These are phyloP conservation scores for Termitomyces sp. DNA, from an alignment of 768 basidiomycete species.

Conservation along the genomic window DNA sequence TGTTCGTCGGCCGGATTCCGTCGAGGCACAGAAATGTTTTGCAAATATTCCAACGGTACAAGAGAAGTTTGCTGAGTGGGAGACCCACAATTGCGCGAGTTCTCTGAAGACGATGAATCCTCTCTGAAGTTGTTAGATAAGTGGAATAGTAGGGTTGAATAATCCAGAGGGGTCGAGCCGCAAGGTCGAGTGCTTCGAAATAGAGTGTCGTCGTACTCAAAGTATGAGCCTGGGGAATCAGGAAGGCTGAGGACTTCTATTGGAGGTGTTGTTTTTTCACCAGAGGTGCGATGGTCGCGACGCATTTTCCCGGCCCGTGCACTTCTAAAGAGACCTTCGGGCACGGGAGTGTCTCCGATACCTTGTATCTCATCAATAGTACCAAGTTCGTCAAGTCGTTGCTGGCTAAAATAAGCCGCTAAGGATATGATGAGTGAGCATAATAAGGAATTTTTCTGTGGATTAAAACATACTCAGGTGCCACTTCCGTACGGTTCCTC, in stretches of 20 bases:
- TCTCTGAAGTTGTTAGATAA: slow-evolving; percentile 27
- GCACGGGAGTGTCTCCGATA: slow-evolving; percentile 60
- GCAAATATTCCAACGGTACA: slow-evolving; percentile 61
- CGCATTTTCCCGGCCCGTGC: slow-evolving; percentile 64
- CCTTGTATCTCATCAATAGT: slow-evolving; percentile 68
- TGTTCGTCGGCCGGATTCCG: slow-evolving; percentile 64
- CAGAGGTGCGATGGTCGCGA: slow-evolving; percentile 41
- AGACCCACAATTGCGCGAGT: slow-evolving; percentile 20
- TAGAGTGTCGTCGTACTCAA: slow-evolving; percentile 14
- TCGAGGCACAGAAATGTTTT: slow-evolving; percentile 44
- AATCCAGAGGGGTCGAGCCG: slow-evolving; percentile 16
- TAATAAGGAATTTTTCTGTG: slow-evolving; percentile 7
- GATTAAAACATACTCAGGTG: slow-evolving; percentile 59
- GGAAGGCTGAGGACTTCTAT: slow-evolving; percentile 20
- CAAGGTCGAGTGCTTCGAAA: slow-evolving; percentile 17
- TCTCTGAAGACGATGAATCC: slow-evolving; percentile 34
- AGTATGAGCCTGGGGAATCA: slow-evolving; percentile 14
- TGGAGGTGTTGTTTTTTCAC: slow-evolving; percentile 23
- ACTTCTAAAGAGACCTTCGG: slow-evolving; percentile 75
- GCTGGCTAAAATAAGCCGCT: slow-evolving; percentile 86
- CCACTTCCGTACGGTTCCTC: slow-evolving; percentile 65
- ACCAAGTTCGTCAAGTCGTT: slow-evolving; percentile 60
- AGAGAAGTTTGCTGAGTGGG: slow-evolving; percentile 28
- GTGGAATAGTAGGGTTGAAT: slow-evolving; percentile 19
- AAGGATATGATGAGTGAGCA: slow-evolving; percentile 21